Evolutionary conservation across 176 grass and related monocot species (phyloP), one percentile per base, ranked within the genome.

Genomic region (Carex littledalei): DNA sequence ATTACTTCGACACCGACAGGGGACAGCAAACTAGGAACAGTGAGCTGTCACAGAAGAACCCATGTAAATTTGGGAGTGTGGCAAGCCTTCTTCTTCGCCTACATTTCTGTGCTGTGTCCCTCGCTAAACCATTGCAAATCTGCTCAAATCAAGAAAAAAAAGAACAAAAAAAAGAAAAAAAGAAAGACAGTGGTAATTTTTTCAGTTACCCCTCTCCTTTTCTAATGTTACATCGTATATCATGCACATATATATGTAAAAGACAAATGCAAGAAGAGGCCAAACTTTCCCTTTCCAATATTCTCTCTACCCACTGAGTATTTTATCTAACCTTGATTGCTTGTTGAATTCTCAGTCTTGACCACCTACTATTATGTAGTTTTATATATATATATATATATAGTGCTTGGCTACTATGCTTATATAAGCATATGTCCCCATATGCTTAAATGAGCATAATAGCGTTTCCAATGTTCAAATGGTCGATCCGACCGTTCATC

Each of bases 21-120:
- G 47, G 11, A 49, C 47, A 49, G 6, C 9, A 72, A 47, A 26
- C 17, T 18, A 71, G 15, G 18, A 45, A 43, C 11, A 55, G 52
- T 56, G 14, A 57, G 52, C 1, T 12, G 39, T 32, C 54, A 83
- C 65, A 71, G 50, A 71, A 87, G 58, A 63, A 32, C 56, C 17
- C 3, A 64, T 29, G 58, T 32, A 59, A 53, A 50, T 83, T 47
- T 61, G 86, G 65, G 81, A 83, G 80, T 84, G 53, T 84, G 66
- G 81, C 67, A 81, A 47, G 67, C 86, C 86, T 73, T 41, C 86
- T 87, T 76, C 80, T 87, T 76, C 86, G 86, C 86, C 86, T 87
- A 60, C 80, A 84, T 76, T 87, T 87, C 86, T 84, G 86, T 87
- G 68, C 80, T 84, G 17, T 87, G 86, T 87, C 66, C 67, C 67